Percentiles rank a stretch among this genome's conserved stretches.
phyloP scores from a whole-genome alignment of 164 flowering plant genomes.

The Annona cherimola region DNA sequence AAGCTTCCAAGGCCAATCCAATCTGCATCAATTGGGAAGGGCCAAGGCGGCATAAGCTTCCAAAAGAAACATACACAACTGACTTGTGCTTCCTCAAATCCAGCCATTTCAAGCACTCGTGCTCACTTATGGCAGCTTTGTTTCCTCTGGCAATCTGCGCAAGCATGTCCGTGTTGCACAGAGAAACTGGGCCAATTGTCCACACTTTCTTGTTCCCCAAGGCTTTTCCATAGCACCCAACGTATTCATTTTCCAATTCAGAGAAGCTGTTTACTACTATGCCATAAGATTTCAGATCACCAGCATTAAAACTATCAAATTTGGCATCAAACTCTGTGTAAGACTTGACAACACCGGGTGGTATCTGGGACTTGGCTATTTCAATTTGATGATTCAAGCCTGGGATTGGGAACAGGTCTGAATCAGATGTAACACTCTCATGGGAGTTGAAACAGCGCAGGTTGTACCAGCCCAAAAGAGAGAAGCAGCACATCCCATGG shows the following conservation, averaged over 20 bases:
- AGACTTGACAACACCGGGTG: neutral
- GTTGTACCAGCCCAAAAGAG: constrained; percentile 17
- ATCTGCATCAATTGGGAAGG: constrained; percentile 29
- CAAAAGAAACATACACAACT: constrained; percentile 34
- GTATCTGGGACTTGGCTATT: constrained; percentile 30
- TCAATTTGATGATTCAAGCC: constrained; percentile 40
- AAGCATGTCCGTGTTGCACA: constrained; percentile 17
- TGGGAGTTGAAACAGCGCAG: constrained; percentile 7
- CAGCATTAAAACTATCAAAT: constrained; percentile 1
- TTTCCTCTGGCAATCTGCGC: constrained; percentile 37
- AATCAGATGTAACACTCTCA: constrained; percentile 18
- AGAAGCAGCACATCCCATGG: constrained; percentile 33
- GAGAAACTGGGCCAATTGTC: constrained; percentile 46
- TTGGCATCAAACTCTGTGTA: neutral
- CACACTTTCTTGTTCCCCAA: constrained; percentile 24
- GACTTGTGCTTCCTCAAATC: constrained; percentile 20
- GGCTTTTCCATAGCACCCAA: constrained; percentile 19
- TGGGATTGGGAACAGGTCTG: constrained; percentile 38
- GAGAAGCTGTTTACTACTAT: constrained; percentile 33
- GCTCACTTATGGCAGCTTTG: constrained; percentile 16
- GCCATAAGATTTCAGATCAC: constrained; percentile 24
- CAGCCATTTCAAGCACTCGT: constrained; percentile 36
- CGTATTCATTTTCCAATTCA: constrained; percentile 30
- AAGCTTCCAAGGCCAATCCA: constrained; percentile 35
- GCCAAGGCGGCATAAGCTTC: constrained; percentile 23